These are phyloP conservation scores for Eudorina sp. DNA, from an alignment of 139 green algal species.

Conservation along the genomic window DNA sequence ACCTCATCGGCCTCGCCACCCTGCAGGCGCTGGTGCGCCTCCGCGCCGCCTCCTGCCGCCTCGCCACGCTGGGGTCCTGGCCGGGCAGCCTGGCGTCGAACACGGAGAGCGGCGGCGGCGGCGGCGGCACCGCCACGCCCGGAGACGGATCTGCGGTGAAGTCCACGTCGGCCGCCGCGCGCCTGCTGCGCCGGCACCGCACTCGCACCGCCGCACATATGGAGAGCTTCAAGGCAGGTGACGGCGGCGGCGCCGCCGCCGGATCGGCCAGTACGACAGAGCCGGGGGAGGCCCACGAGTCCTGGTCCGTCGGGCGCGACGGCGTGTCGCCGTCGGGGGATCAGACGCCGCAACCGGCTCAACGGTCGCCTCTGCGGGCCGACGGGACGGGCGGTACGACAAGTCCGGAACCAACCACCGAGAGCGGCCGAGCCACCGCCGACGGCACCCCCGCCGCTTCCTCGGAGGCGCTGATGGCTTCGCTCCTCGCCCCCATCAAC, in stretches of 20 bases:
- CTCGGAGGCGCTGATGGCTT: not conserved
- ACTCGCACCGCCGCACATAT: too few species aligned
- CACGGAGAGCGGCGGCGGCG: not conserved
- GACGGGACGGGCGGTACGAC: too few species aligned
- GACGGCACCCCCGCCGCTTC: not conserved
- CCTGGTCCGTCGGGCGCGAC: not conserved
- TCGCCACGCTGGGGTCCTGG: constrained; percentile 8
- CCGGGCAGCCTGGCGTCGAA: not conserved
- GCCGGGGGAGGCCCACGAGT: not conserved
- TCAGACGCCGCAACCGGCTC: too few species aligned
- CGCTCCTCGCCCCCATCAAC: not conserved
- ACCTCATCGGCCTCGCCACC: constrained; percentile 36
- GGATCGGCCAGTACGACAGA: not conserved
- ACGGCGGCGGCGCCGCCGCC: not conserved
- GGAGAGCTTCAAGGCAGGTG: too few species aligned
- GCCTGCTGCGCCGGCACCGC: too few species aligned
- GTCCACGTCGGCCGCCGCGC: too few species aligned
- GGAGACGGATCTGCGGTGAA: too few species aligned
- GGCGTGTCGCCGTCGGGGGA: not conserved
- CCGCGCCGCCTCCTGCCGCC: constrained; percentile 24
- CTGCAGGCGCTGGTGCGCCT: constrained; percentile 41
- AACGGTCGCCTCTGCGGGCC: too few species aligned
- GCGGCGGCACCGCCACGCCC: too few species aligned
- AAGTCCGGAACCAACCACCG: too few species aligned
- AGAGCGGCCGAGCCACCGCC: not conserved